phyloP scores from a whole-genome alignment of 768 basidiomycete species.

The Trametes cingulata region DNA sequence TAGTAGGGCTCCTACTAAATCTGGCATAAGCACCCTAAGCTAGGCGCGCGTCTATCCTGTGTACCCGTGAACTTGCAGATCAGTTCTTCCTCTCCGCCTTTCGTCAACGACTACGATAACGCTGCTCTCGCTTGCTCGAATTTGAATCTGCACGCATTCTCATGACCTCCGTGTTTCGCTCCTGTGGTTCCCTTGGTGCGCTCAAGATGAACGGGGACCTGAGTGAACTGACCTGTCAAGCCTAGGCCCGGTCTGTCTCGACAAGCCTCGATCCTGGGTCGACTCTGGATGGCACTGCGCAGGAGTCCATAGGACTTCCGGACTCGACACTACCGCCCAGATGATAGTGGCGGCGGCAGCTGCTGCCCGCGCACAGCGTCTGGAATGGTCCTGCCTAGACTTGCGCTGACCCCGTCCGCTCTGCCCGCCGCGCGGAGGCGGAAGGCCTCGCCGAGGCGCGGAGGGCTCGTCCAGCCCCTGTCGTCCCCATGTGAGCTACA shows the following conservation, averaged over 20 bases:
- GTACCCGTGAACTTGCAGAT: too few species aligned
- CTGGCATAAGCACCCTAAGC: neutral
- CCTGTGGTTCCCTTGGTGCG: neutral
- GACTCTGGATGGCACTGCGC: slow-evolving; percentile 4
- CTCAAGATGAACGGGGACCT: neutral
- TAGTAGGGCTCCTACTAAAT: neutral
- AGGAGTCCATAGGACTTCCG: neutral
- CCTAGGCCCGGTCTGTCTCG: neutral
- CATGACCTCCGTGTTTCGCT: neutral
- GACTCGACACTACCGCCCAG: neutral
- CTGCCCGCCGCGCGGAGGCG: neutral
- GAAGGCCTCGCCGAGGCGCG: neutral
- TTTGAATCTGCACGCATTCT: neutral
- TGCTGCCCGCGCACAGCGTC: neutral
- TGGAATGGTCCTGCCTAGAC: slow-evolving; percentile 6
- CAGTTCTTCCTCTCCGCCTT: neutral
- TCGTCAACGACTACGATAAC: slow-evolving; percentile 1
- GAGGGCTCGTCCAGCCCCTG: neutral
- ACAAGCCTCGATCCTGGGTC: slow-evolving; percentile 2
- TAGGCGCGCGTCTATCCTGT: neutral
- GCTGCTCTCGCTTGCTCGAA: neutral
- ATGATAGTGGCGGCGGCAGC: neutral
- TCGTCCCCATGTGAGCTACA: slow-evolving; percentile 8
- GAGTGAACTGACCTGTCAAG: neutral
- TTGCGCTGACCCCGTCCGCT: neutral